These are phyloP conservation scores for Orbilia quercus DNA, from an alignment of 2,329 filamentous ascomycete genomes.

Conservation along the genomic window DNA sequence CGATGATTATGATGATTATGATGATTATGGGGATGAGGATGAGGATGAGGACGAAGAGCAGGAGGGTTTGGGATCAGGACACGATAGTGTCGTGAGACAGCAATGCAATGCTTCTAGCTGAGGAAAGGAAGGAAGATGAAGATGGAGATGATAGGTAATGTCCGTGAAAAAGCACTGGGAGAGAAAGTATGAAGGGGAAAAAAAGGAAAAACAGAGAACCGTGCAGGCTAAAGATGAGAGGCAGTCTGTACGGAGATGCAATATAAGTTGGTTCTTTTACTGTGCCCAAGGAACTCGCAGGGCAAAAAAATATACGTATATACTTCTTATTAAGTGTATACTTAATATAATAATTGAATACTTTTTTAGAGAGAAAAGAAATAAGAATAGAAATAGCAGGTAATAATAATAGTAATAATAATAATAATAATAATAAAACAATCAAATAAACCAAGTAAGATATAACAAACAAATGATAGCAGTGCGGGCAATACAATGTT, in stretches of 20 bases:
- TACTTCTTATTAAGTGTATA: too few relatives aligned
- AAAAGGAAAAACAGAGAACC: slow-evolving; percentile 1
- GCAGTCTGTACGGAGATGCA: neutral
- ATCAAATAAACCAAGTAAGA: too few relatives aligned
- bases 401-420: too few relatives aligned
- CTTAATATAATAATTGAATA: too few relatives aligned
- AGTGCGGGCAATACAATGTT: too few relatives aligned
- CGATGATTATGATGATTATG: too few relatives aligned
- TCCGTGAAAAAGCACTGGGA: slow-evolving; percentile 29
- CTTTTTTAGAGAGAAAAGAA: too few relatives aligned
- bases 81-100: neutral
- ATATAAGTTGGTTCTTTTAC: neutral
- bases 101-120: slow-evolving; percentile 10
- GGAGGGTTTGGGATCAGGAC: neutral
- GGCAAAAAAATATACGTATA: too few relatives aligned
- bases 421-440: too few relatives aligned
- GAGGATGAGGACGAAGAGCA: neutral
- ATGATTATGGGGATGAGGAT: neutral
- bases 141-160: too few relatives aligned
- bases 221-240: neutral
- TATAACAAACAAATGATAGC: too few relatives aligned
- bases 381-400: too few relatives aligned
- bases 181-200: slow-evolving; percentile 26
- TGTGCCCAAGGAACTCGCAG: neutral
- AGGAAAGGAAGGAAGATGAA: neutral